Conservation (phyloP, 1,284 basidiomycete species). For the Baeospora myosura region DNA sequence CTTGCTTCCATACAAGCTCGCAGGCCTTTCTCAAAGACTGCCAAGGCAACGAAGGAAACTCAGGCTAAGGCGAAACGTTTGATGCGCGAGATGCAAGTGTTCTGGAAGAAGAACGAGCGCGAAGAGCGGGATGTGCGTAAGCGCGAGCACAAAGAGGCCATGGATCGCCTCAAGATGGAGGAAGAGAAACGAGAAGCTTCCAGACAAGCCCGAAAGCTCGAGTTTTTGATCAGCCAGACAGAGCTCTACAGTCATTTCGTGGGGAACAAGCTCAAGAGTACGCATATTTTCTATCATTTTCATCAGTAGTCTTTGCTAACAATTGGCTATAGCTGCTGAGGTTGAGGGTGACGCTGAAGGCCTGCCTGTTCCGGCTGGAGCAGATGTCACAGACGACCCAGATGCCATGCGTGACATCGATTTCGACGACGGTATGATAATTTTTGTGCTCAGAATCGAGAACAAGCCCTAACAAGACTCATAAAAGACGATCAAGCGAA, state of each 20-base stretch:
- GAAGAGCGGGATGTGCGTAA: constrained; percentile 90
- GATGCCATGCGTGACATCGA: constrained; percentile 72
- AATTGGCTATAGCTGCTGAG: constrained; percentile 61
- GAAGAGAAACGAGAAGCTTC: constrained; percentile 96
- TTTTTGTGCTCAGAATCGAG: too few species aligned
- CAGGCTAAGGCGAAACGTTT: constrained; percentile 83
- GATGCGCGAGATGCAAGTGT: constrained; percentile 92
- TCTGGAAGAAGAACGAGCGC: constrained; percentile 98
- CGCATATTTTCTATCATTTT: constrained; percentile 22
- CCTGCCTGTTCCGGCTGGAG: constrained; percentile 48
- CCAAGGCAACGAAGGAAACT: constrained; percentile 82
- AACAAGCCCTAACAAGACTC: too few species aligned
- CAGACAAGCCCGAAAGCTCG: constrained; percentile 92
- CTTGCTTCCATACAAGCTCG: constrained; percentile 78
- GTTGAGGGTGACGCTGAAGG: constrained; percentile 68
- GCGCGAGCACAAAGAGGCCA: constrained; percentile 90
- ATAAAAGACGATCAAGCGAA: constrained; percentile 84
- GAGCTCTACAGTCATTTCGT: constrained; percentile 99
- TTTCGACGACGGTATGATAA: constrained; percentile 80
- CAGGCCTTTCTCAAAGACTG: constrained; percentile 70
- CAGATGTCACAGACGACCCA: constrained; percentile 42
- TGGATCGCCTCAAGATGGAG: constrained; percentile 85
- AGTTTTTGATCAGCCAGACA: constrained; percentile 98
- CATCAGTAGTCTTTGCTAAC: constrained; percentile 15
- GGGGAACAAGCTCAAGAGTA: constrained; percentile 96